Evolutionary conservation across 208 protist genomes (phyloP).

Genomic region (Trypanosoma vivax): DNA sequence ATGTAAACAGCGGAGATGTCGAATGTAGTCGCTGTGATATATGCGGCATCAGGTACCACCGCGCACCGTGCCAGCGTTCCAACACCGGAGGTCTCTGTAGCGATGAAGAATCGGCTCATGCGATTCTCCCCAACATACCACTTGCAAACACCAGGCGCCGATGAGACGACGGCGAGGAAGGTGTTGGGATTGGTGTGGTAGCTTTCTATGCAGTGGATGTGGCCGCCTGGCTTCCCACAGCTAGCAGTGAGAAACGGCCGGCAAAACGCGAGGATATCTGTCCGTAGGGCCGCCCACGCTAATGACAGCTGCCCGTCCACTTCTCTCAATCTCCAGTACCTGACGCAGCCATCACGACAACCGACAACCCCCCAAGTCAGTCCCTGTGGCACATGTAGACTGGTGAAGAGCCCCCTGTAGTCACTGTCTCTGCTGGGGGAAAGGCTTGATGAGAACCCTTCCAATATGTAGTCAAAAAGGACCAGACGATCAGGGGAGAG

Average conservation of each 20-base stretch:
- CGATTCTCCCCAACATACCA: constrained; percentile 75
- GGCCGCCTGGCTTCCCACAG: constrained; percentile 25
- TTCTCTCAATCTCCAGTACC: constrained; percentile 61
- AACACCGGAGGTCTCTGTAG: constrained; percentile 17
- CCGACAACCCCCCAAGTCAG: constrained; percentile 68
- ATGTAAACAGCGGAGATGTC: constrained; percentile 55
- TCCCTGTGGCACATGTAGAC: constrained; percentile 65
- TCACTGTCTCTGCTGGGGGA: background rate
- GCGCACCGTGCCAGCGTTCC: constrained; percentile 34
- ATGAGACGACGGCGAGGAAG: constrained; percentile 60
- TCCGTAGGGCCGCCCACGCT: constrained; percentile 42
- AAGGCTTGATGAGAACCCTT: constrained; percentile 17
- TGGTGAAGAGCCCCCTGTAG: constrained; percentile 41
- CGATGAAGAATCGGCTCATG: constrained; percentile 68
- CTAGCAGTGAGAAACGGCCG: constrained; percentile 31
- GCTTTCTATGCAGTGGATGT: constrained; percentile 64
- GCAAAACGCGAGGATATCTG: constrained; percentile 50
- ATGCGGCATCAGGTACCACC: constrained; percentile 56
- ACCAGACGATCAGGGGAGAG: constrained; percentile 58
- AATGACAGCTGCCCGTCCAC: constrained; percentile 5
- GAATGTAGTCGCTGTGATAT: constrained; percentile 61
- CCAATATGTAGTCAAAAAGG: constrained; percentile 59
- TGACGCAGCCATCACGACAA: constrained; percentile 48
- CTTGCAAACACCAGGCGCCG: constrained; percentile 67
- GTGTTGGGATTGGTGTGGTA: constrained; percentile 71